These are phyloP conservation scores for Boletus sensibilis DNA, from an alignment of 768 basidiomycete species.

Conservation along the genomic window DNA sequence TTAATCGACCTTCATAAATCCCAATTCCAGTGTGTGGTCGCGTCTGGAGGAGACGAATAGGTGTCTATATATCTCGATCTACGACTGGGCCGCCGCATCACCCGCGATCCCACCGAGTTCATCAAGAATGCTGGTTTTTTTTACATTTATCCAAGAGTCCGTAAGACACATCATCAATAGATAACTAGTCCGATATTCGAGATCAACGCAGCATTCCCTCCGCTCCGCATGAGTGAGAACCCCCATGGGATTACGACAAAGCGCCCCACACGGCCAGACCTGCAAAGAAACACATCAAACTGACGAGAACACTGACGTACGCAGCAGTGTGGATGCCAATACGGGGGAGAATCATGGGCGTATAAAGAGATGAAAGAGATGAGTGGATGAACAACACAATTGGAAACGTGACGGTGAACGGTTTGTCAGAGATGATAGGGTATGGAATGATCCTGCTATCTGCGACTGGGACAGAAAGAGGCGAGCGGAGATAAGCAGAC, in stretches of 20 bases:
- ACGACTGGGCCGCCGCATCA: not conserved
- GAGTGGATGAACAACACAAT: conserved; percentile 49
- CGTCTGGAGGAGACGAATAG: not conserved
- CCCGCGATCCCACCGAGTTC: not conserved
- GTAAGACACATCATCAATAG: conserved; percentile 7
- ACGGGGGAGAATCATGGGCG: conserved; percentile 62
- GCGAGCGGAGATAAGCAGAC: conserved; percentile 58
- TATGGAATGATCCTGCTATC: conserved; percentile 17
- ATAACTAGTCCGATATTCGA: conserved; percentile 3
- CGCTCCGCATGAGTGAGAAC: not conserved
- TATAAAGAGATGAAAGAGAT: conserved; percentile 60
- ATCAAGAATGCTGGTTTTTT: not conserved
- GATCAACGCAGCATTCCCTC: not conserved
- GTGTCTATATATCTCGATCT: not conserved
- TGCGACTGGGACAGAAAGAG: conserved; percentile 37
- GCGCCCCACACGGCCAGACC: conserved; percentile 75
- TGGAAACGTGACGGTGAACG: conserved; percentile 42
- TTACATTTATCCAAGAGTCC: not conserved
- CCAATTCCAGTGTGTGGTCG: not conserved
- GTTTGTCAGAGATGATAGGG: conserved; percentile 31
- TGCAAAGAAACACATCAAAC: conserved; percentile 67
- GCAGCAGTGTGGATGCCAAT: conserved; percentile 77
- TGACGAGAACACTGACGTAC: conserved; percentile 65
- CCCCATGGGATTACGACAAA: conserved; percentile 38
- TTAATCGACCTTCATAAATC: not conserved